phyloP scores from a whole-genome alignment of 2,329 filamentous ascomycete genomes.

The Teratosphaeria destructans region DNA sequence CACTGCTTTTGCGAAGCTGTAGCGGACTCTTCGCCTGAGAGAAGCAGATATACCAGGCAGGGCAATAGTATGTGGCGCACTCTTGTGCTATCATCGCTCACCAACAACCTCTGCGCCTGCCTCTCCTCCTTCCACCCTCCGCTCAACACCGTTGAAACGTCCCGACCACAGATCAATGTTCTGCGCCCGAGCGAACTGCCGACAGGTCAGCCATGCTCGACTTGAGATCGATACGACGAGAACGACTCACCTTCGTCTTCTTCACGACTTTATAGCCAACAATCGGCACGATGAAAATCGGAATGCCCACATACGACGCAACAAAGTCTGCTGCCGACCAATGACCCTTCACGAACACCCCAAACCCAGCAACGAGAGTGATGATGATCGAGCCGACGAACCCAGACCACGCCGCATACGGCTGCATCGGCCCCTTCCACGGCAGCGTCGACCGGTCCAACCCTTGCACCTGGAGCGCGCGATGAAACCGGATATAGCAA shows the following conservation, averaged over 20 bases:
- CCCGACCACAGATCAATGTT: background rate
- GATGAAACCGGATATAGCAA: background rate
- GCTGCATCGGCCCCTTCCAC: background rate
- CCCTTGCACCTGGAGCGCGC: background rate
- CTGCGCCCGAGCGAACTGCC: background rate
- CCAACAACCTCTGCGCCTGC: background rate
- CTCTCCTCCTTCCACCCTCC: background rate
- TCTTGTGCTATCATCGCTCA: background rate
- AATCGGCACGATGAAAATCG: background rate
- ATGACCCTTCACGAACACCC: background rate
- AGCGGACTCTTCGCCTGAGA: background rate
- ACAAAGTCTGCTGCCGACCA: background rate
- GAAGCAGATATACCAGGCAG: too few relatives aligned
- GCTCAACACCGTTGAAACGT: background rate
- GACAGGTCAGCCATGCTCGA: background rate
- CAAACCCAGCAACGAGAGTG: background rate
- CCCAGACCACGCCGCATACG: background rate
- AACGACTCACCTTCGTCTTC: background rate
- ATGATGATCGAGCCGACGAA: background rate
- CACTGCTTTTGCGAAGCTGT: constrained; percentile 34
- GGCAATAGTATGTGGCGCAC: background rate
- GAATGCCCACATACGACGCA: background rate
- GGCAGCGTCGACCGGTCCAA: background rate
- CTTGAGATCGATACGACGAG: background rate
- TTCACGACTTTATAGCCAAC: background rate